phyloP scores from a whole-genome alignment of 352 stramenopile species.

The Phytopythium helicoides region DNA sequence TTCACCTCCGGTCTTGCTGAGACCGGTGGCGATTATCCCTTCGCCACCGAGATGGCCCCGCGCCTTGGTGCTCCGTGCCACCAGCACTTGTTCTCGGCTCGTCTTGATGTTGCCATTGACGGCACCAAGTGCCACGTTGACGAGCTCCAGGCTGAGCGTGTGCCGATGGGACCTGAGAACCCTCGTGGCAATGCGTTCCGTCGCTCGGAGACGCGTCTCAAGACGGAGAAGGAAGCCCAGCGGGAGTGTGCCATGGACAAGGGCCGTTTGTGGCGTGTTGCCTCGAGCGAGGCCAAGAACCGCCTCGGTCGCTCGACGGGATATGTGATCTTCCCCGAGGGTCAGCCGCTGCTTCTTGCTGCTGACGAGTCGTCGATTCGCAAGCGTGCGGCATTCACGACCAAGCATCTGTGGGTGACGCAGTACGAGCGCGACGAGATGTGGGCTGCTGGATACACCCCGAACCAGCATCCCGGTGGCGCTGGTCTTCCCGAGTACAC shows the following conservation, averaged over 20 bases:
- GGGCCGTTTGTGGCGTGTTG: constrained; percentile 57
- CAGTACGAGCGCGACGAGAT: constrained; percentile 53
- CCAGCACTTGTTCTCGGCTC: constrained; percentile 78
- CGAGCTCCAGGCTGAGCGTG: constrained; percentile 50
- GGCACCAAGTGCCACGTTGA: constrained; percentile 45
- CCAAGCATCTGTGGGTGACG: constrained; percentile 72
- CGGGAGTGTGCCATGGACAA: constrained; percentile 39
- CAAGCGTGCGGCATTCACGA: constrained; percentile 55
- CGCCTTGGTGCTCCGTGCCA: constrained; percentile 62
- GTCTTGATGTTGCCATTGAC: constrained; percentile 75
- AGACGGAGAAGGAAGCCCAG: constrained; percentile 43
- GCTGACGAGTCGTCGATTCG: constrained; percentile 42
- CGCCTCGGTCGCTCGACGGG: constrained; percentile 44
- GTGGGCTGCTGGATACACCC: constrained; percentile 69
- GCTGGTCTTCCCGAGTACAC: constrained; percentile 58
- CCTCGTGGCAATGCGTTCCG: constrained; percentile 62
- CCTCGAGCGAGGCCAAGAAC: constrained; percentile 56
- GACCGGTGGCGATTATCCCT: constrained; percentile 42
- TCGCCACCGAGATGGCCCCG: constrained; percentile 41
- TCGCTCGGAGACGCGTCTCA: constrained; percentile 40
- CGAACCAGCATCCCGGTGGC: constrained; percentile 48
- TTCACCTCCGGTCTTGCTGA: constrained; percentile 69
- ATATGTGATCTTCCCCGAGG: constrained; percentile 56
- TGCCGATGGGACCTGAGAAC: constrained; percentile 41
- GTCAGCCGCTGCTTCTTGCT: constrained; percentile 48